Percentiles rank a stretch among this genome's conserved stretches.
phyloP scores from a whole-genome alignment of 371 early-diverging fungal species.

The Actinomortierella ambigua region DNA sequence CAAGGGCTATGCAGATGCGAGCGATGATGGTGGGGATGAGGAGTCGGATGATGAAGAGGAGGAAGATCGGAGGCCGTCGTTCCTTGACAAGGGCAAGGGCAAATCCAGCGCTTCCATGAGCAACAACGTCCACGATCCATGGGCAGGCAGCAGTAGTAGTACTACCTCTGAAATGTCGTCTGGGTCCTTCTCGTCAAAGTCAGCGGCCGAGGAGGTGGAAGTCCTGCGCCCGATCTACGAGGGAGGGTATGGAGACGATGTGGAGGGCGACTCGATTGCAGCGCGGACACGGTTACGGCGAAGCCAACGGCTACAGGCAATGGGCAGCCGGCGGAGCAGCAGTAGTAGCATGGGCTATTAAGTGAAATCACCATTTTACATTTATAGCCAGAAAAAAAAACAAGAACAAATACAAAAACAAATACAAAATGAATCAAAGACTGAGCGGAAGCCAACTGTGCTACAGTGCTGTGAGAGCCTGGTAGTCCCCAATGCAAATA shows the following conservation, averaged over 20 bases:
- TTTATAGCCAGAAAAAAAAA: no score
- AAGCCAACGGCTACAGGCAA: conserved; percentile 31
- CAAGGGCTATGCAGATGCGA: conserved; percentile 7
- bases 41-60: background rate
- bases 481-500: no score
- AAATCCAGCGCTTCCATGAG: no score
- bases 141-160: background rate
- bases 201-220: conserved; percentile 3
- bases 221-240: conserved; percentile 6
- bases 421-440: no score
- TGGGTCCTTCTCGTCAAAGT: no score
- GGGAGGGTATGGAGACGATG: conserved; percentile 6
- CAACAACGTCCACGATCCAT: background rate
- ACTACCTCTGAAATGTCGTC: no score
- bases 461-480: no score
- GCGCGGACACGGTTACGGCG: conserved; percentile 22
- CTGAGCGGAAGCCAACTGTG: no score
- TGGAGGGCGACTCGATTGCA: conserved; percentile 12
- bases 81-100: no score
- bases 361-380: no score
- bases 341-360: no score
- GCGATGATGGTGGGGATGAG: background rate
- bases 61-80: background rate
- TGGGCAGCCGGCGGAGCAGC: background rate
- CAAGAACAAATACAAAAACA: no score